phyloP scores from a whole-genome alignment of 257 asterid species.

The Rhazya stricta region DNA sequence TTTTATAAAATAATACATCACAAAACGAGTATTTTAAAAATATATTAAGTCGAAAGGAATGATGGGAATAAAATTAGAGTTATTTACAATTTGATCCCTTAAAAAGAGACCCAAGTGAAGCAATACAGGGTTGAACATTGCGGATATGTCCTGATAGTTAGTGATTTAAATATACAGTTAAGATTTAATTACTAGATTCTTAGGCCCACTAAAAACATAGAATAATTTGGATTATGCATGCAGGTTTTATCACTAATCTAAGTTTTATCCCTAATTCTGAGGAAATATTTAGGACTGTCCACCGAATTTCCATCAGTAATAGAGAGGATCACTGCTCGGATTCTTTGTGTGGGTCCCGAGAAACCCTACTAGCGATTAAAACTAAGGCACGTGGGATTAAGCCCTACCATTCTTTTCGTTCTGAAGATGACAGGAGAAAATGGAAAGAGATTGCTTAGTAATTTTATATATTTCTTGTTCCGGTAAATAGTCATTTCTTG shows the following conservation, averaged over 20 bases:
- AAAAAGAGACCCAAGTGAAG: too few species aligned
- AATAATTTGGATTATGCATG: conserved; percentile 5
- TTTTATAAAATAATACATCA: too few species aligned
- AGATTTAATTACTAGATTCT: background rate
- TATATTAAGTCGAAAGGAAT: too few species aligned
- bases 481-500: background rate
- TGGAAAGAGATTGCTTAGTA: background rate
- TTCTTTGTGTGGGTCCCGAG: conserved; percentile 24
- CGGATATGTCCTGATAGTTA: too few species aligned
- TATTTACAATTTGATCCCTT: too few species aligned
- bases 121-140: too few species aligned
- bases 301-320: background rate
- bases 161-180: background rate
- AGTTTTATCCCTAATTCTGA: conserved; percentile 8
- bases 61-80: too few species aligned
- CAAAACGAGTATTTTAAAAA: too few species aligned
- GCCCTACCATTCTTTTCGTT: conserved; percentile 24
- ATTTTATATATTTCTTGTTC: background rate
- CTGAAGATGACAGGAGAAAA: too few species aligned
- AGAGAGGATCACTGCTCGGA: background rate
- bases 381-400: conserved; percentile 42
- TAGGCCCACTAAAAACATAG: background rate
- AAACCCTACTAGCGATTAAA: conserved; percentile 19
- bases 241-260: background rate
- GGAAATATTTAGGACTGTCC: conserved; percentile 8